These are phyloP conservation scores for Bipolaris oryzae DNA, from an alignment of 2,329 filamentous ascomycete genomes.

Conservation along the genomic window DNA sequence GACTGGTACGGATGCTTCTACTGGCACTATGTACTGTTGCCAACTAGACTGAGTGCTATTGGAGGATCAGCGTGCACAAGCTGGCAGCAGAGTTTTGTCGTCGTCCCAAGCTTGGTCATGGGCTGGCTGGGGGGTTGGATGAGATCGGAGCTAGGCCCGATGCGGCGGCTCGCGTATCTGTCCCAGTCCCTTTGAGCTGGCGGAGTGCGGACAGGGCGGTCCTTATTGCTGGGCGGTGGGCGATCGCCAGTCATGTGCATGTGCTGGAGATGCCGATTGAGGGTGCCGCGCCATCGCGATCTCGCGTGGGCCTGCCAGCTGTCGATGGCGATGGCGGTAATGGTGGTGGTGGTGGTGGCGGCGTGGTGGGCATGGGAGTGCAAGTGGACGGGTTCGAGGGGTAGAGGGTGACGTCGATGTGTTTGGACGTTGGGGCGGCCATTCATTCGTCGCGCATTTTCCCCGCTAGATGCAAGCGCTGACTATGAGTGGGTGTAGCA, in stretches of 20 bases:
- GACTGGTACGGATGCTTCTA: background rate
- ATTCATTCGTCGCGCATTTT: slow-evolving; percentile 4
- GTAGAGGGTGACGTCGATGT: background rate
- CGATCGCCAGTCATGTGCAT: slow-evolving; percentile 1
- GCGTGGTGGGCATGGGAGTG: background rate
- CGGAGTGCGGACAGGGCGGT: background rate
- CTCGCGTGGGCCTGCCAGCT: background rate
- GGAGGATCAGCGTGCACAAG: slow-evolving; percentile 6
- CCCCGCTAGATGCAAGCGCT: slow-evolving; percentile 1
- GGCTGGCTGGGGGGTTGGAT: slow-evolving; percentile 6
- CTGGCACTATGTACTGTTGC: background rate
- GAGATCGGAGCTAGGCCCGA: slow-evolving; percentile 21
- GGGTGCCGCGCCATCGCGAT: slow-evolving; percentile 4
- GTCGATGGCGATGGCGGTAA: background rate
- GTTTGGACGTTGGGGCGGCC: background rate
- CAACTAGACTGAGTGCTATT: background rate
- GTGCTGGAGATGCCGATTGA: slow-evolving; percentile 9
- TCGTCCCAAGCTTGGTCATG: background rate
- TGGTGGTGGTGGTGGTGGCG: background rate
- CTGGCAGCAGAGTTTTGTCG: slow-evolving; percentile 2
- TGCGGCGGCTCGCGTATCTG: slow-evolving; percentile 22
- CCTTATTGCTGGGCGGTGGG: slow-evolving; percentile 4
- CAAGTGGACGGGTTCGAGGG: too few species aligned
- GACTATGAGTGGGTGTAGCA: background rate
- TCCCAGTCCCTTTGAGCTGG: background rate